Conservation (phyloP, 2,329 filamentous ascomycete species). For the Cytospora chrysosperma region DNA sequence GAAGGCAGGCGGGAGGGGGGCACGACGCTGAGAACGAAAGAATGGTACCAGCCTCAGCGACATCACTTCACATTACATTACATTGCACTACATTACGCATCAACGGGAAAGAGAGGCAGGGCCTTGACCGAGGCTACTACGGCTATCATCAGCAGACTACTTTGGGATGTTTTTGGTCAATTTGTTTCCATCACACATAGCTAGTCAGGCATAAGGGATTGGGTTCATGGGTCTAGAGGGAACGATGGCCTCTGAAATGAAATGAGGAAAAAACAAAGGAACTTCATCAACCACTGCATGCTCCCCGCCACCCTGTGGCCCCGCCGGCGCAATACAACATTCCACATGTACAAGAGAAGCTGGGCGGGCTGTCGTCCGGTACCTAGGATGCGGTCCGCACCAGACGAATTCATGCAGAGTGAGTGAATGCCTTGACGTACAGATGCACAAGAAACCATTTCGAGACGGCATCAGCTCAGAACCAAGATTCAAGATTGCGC, state of each 20-base stretch:
- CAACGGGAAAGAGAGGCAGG: not conserved
- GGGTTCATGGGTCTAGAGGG: not conserved
- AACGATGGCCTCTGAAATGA: slow-evolving; percentile 9
- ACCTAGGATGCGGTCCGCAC: too few species aligned
- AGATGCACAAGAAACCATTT: not conserved
- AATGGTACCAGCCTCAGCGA: slow-evolving; percentile 3
- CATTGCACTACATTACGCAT: not conserved
- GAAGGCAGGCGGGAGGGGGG: not conserved
- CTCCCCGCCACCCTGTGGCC: not conserved
- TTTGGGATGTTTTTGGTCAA: not conserved
- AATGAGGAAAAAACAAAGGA: too few species aligned
- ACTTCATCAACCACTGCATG: not conserved
- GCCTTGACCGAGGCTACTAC: not conserved
- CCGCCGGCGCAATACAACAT: too few species aligned
- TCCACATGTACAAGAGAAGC: too few species aligned
- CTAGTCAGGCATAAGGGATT: not conserved
- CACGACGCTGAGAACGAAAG: not conserved
- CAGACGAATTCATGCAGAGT: too few species aligned
- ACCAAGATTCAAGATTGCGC: too few species aligned
- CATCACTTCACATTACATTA: not conserved
- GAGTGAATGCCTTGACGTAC: too few species aligned
- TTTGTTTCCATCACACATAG: not conserved
- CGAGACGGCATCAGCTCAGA: not conserved
- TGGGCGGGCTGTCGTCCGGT: too few species aligned
- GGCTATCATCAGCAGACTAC: not conserved